These are phyloP conservation scores for Paracorniculantispora psalliotae DNA, from an alignment of 2,329 filamentous ascomycete genomes.

Conservation along the genomic window DNA sequence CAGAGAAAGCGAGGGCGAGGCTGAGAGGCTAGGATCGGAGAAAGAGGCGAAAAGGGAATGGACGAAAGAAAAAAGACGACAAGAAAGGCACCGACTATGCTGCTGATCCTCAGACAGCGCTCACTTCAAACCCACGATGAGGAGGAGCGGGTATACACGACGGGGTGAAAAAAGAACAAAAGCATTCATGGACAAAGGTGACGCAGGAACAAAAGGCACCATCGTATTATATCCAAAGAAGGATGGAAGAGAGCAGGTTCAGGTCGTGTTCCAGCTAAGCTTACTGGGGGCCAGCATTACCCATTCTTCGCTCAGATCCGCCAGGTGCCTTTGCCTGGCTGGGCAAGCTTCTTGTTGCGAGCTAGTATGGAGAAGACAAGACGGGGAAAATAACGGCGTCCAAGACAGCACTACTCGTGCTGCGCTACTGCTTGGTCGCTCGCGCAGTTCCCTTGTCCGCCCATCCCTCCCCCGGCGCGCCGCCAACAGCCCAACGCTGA, in stretches of 20 bases:
- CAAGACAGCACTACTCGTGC: conserved; percentile 12
- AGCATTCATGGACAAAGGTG: conserved; percentile 14
- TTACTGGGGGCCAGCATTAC: conserved; percentile 12
- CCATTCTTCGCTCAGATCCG: conserved; percentile 13
- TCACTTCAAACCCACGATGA: conserved; percentile 4
- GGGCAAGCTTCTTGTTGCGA: conserved; percentile 9
- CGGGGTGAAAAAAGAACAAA: conserved; percentile 11
- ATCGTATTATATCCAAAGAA: conserved; percentile 14
- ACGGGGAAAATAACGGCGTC: conserved; percentile 10
- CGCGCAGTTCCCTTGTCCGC: not conserved
- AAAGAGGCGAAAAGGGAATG: not conserved
- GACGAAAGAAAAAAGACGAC: not conserved
- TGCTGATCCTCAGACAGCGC: conserved; percentile 11
- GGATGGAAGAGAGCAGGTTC: conserved; percentile 12
- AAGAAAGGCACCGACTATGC: not conserved
- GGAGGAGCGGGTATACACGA: conserved; percentile 9
- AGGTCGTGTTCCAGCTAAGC: conserved; percentile 10
- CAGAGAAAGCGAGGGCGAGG: not conserved
- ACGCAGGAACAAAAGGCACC: conserved; percentile 14
- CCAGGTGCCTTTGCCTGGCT: conserved; percentile 14
- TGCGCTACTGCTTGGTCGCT: not conserved
- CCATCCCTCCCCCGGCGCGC: not conserved
- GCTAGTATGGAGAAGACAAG: conserved; percentile 11
- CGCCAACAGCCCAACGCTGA: conserved; percentile 2
- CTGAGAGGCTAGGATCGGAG: not conserved